phyloP scores from a whole-genome alignment of 345 rosid species.

The Psidium guajava region DNA sequence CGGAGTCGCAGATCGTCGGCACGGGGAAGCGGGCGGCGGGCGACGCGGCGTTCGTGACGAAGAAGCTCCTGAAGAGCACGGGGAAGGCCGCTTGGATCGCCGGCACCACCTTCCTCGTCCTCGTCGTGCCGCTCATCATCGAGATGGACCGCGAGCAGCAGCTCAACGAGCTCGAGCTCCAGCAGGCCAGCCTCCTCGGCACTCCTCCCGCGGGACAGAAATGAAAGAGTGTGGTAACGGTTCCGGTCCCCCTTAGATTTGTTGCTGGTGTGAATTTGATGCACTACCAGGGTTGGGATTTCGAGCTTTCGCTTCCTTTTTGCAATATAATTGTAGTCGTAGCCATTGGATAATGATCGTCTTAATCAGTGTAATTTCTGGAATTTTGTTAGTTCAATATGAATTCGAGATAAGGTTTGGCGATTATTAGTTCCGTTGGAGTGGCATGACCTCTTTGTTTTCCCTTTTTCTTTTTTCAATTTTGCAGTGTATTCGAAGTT shows the following conservation, averaged over 20 bases:
- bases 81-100: slow-evolving; percentile 87
- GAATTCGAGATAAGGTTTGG: background rate
- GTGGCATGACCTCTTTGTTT: background rate
- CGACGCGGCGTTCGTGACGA: slow-evolving; percentile 50
- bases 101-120: slow-evolving; percentile 61
- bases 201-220: slow-evolving; percentile 21
- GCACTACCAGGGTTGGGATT: background rate
- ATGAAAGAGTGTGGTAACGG: background rate
- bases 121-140: slow-evolving; percentile 55
- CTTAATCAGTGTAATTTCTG: background rate
- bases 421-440: background rate
- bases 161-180: slow-evolving; percentile 49
- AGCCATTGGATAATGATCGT: background rate
- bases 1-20: slow-evolving; percentile 29
- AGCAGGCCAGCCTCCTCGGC: slow-evolving; percentile 66
- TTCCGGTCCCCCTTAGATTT: background rate
- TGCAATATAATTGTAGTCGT: background rate
- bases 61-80: slow-evolving; percentile 67
- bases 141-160: slow-evolving; percentile 66
- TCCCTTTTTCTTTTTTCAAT: background rate
- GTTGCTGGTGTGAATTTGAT: background rate
- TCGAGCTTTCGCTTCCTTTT: background rate
- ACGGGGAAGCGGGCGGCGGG: slow-evolving; percentile 44
- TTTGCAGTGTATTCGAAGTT: background rate
- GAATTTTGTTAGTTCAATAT: background rate